A percentile compares a stretch with the other conserved stretches of the same genome.
These are phyloP conservation scores for Scedosporium minutisporum DNA, from an alignment of 2,329 filamentous ascomycete species.

Conservation along the genomic window DNA sequence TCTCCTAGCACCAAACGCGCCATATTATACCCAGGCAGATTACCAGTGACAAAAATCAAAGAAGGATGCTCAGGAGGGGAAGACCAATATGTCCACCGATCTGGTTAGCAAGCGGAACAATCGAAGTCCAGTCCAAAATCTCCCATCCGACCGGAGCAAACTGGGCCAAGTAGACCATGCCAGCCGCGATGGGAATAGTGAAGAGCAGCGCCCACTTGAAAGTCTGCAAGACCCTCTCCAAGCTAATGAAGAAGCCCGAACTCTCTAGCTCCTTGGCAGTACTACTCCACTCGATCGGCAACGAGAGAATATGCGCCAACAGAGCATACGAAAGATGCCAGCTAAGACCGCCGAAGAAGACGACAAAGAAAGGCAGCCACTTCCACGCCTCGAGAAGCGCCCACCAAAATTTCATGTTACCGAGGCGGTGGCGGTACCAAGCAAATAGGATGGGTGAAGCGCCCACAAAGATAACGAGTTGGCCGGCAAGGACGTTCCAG, in stretches of 20 bases:
- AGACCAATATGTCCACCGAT: background rate
- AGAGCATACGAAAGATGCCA: constrained; percentile 75
- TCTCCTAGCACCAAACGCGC: too few relatives aligned
- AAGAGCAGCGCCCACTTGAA: constrained; percentile 27
- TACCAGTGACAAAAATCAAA: background rate
- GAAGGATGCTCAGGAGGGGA: background rate
- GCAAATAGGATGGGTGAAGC: constrained; percentile 64
- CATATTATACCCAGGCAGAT: too few relatives aligned
- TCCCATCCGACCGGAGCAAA: constrained; percentile 17
- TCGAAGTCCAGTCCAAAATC: constrained; percentile 10
- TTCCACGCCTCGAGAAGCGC: constrained; percentile 57
- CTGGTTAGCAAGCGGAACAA: background rate
- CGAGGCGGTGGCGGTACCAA: constrained; percentile 62
- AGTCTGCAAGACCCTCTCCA: constrained; percentile 65
- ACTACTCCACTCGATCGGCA: constrained; percentile 79
- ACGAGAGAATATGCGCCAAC: constrained; percentile 71
- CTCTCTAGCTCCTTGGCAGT: constrained; percentile 75
- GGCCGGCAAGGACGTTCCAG: constrained; percentile 72
- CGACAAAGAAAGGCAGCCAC: constrained; percentile 63
- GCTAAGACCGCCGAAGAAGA: constrained; percentile 77
- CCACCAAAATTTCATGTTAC: constrained; percentile 49
- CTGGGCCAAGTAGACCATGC: constrained; percentile 17
- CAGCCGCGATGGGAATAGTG: constrained; percentile 14
- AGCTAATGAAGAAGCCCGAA: constrained; percentile 76
- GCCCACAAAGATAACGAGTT: constrained; percentile 68